Evolutionary conservation across 305 asterid species (phyloP).

Genomic region (Fraxinus angustifolia): DNA sequence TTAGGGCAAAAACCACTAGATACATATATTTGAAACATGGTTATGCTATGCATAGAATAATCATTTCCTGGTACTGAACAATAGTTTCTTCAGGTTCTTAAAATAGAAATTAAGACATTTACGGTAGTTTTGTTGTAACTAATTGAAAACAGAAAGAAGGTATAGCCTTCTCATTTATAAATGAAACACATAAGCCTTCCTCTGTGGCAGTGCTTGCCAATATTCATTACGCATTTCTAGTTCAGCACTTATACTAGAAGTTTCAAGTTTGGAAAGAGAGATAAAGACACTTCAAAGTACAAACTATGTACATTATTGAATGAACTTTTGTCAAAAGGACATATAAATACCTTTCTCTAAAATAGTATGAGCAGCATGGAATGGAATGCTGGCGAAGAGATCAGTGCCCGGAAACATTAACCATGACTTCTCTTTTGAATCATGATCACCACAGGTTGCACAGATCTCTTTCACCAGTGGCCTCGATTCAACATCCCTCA

Average conservation of each 20-base stretch:
- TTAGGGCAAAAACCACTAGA: background rate
- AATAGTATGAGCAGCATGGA: constrained; percentile 92
- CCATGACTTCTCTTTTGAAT: constrained; percentile 65
- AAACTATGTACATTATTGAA: background rate
- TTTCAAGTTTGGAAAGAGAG: background rate
- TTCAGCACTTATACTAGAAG: background rate
- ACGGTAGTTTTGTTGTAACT: background rate
- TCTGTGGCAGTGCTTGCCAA: background rate
- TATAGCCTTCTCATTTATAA: background rate
- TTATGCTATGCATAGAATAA: background rate
- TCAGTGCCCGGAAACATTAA: constrained; percentile 82
- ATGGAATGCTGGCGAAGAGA: constrained; percentile 61
- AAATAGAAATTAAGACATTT: background rate
- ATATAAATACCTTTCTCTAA: constrained; percentile 60
- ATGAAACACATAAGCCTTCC: background rate
- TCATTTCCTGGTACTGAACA: background rate
- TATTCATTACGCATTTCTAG: background rate
- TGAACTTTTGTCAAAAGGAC: background rate
- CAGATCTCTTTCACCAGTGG: constrained; percentile 82
- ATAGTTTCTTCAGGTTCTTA: background rate
- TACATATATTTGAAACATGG: background rate
- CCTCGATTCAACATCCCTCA: constrained; percentile 69
- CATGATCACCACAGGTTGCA: constrained; percentile 75
- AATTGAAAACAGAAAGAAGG: background rate
- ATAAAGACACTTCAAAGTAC: background rate